These are phyloP conservation scores for Trichodelitschia bisporula DNA, from an alignment of 495 filamentous ascomycete species.

Conservation along the genomic window DNA sequence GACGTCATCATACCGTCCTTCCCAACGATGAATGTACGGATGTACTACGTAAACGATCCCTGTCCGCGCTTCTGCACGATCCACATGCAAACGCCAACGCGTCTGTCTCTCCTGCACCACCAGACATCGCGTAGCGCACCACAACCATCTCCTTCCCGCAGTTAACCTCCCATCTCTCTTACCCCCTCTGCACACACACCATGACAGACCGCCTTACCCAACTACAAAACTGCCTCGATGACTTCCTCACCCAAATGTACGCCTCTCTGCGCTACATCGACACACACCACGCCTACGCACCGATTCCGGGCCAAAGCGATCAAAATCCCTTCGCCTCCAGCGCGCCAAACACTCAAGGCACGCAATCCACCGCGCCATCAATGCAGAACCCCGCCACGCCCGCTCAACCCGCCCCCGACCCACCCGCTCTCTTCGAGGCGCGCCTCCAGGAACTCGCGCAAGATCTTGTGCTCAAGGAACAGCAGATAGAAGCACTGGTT, in stretches of 20 bases:
- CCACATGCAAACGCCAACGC: too few species aligned
- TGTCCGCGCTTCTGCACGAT: too few species aligned
- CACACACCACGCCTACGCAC: conserved; percentile 52
- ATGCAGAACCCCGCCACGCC: conserved; percentile 12
- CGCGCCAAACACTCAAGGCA: neutral
- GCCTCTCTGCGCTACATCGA: conserved; percentile 62
- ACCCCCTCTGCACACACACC: neutral
- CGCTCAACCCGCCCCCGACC: conserved; percentile 22
- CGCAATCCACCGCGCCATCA: conserved; percentile 1
- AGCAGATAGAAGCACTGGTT: conserved; percentile 82
- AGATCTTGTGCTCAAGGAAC: conserved; percentile 72
- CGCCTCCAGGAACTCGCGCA: conserved; percentile 60
- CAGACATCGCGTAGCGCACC: too few species aligned
- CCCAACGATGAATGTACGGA: too few species aligned
- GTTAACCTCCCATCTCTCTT: neutral
- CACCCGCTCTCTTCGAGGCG: conserved; percentile 38
- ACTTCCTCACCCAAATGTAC: conserved; percentile 75
- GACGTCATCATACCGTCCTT: too few species aligned
- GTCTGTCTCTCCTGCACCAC: too few species aligned
- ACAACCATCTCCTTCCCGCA: conserved; percentile 1
- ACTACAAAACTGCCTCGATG: conserved; percentile 81
- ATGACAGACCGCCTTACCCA: conserved; percentile 90
- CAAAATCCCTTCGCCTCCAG: conserved; percentile 7
- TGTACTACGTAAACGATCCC: too few species aligned
- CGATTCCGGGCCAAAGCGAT: conserved; percentile 32